phyloP scores from a whole-genome alignment of 768 basidiomycete species.

The Phallus indusiatus region DNA sequence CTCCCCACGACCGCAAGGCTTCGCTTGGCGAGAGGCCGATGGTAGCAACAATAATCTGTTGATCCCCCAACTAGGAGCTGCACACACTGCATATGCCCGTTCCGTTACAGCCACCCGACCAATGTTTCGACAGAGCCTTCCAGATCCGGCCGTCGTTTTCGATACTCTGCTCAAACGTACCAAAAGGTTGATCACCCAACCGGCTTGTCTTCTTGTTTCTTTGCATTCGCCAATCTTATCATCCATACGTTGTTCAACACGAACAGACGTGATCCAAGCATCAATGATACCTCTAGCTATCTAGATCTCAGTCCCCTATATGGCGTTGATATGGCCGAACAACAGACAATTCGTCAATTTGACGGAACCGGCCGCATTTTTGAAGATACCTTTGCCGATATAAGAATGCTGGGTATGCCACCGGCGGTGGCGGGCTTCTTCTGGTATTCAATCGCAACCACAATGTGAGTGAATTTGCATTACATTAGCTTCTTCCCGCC shows the following conservation, averaged over 20 bases:
- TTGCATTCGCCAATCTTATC: slow-evolving; percentile 69
- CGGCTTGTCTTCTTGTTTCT: slow-evolving; percentile 66
- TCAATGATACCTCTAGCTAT: slow-evolving; percentile 64
- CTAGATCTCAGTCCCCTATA: slow-evolving; percentile 71
- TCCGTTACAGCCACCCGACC: slow-evolving; percentile 27
- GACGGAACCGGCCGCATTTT: slow-evolving; percentile 62
- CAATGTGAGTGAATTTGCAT: slow-evolving; percentile 37
- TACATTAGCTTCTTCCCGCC: not conserved
- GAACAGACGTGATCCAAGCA: slow-evolving; percentile 32
- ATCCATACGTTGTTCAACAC: slow-evolving; percentile 69
- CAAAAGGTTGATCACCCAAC: slow-evolving; percentile 39
- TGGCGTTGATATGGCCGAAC: slow-evolving; percentile 40
- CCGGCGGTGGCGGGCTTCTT: slow-evolving; percentile 56
- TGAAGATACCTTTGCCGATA: slow-evolving; percentile 64
- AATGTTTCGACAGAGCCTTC: slow-evolving; percentile 38
- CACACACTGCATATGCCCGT: slow-evolving; percentile 38
- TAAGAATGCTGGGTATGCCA: slow-evolving; percentile 58
- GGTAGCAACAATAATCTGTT: slow-evolving; percentile 28
- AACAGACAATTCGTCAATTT: slow-evolving; percentile 42
- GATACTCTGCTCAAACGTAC: slow-evolving; percentile 47
- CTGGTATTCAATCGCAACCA: slow-evolving; percentile 67
- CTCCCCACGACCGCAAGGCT: not conserved
- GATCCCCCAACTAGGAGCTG: slow-evolving; percentile 24
- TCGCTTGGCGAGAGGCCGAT: slow-evolving; percentile 23
- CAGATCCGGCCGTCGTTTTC: slow-evolving; percentile 60